phyloP scores from a whole-genome alignment of 129 eudicot species.

The Mikania micrantha region DNA sequence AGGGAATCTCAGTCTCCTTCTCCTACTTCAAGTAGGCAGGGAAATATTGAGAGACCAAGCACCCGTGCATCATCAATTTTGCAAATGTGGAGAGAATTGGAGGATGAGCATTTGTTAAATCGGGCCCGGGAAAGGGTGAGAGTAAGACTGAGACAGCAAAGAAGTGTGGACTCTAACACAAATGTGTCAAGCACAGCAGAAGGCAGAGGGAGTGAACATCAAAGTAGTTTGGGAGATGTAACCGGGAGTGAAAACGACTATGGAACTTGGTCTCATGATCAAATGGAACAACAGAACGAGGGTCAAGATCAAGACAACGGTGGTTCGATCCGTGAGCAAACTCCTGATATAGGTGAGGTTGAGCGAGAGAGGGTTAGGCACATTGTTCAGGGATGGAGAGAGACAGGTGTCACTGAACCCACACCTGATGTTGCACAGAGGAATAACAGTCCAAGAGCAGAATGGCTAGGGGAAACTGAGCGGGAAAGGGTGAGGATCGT shows the following conservation, averaged over 20 bases:
- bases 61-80: conserved; percentile 78
- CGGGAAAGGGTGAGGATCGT: conserved; percentile 95
- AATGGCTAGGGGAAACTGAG: conserved; percentile 97
- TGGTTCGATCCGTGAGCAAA: conserved; percentile 69
- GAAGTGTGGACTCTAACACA: conserved; percentile 63
- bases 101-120: conserved; percentile 70
- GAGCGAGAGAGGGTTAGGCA: conserved; percentile 99
- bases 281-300: conserved; percentile 41
- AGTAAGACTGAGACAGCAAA: conserved; percentile 69
- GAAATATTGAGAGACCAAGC: conserved; percentile 77
- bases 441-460: conserved; percentile 65
- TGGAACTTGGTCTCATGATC: conserved; percentile 62
- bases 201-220: conserved; percentile 52
- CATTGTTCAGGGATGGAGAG: conserved; percentile 97
- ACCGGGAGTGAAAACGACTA: conserved; percentile 74
- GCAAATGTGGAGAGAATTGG: conserved; percentile 99
- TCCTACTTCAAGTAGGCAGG: conserved; percentile 75
- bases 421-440: conserved; percentile 47
- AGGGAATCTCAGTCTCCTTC: conserved; percentile 80
- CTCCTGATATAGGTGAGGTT: conserved; percentile 95
- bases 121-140: conserved; percentile 82
- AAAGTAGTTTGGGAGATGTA: conserved; percentile 53
- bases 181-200: conserved; percentile 61
- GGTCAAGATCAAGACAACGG: conserved; percentile 47
- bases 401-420: conserved; percentile 62